Evolutionary conservation across 2,329 filamentous ascomycete species (phyloP).

Genomic region (Apiospora koreana): DNA sequence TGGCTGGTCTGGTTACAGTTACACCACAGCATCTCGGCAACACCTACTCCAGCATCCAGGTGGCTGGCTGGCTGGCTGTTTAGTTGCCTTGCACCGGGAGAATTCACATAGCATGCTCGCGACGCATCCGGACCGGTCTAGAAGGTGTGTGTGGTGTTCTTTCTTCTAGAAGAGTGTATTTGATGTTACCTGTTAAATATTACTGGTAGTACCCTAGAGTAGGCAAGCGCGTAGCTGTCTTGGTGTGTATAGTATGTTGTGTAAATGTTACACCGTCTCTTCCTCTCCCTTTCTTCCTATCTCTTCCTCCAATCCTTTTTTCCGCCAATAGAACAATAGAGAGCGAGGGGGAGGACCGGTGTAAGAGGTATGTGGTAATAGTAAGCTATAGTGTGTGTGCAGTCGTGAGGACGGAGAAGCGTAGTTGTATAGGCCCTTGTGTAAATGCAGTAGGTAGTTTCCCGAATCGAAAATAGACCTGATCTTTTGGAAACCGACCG

Average conservation of each 20-base stretch:
- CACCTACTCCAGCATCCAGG: neutral
- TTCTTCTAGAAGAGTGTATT: neutral
- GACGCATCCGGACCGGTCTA: neutral
- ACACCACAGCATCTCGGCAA: neutral
- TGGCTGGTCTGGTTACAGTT: neutral
- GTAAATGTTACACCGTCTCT: neutral
- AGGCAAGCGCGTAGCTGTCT: slow-evolving; percentile 5
- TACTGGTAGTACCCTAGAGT: slow-evolving; percentile 5
- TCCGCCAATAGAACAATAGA: neutral
- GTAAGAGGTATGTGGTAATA: neutral
- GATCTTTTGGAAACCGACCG: slow-evolving; percentile 5
- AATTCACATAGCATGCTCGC: neutral
- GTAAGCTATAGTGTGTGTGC: neutral
- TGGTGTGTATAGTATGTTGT: neutral
- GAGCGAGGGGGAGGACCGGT: neutral
- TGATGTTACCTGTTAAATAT: slow-evolving; percentile 9
- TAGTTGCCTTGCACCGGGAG: neutral
- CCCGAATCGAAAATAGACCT: neutral
- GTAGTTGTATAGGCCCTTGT: neutral
- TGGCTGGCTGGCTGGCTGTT: neutral
- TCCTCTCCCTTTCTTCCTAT: neutral
- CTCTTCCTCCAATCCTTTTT: neutral
- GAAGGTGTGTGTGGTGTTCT: neutral
- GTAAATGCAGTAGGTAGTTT: neutral
- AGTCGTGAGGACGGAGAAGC: neutral